Evolutionary conservation across 192 early-diverging fungal genomes (phyloP).

Genomic region (Coemansia sp.): DNA sequence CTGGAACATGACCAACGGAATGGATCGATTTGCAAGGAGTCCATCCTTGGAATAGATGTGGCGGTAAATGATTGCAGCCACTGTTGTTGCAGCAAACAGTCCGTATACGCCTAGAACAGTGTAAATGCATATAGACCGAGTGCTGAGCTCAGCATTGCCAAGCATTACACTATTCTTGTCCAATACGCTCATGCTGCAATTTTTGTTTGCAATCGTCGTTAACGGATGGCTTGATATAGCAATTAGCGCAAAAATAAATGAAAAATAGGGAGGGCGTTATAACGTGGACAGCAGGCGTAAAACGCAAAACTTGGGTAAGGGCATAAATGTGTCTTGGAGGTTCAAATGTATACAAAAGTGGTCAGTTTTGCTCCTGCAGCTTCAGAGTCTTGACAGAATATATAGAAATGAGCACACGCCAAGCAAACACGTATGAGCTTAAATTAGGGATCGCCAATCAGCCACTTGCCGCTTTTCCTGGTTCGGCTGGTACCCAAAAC

Average conservation of each 20-base stretch:
- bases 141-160: conserved; percentile 1
- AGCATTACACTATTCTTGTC: background rate
- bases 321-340: background rate
- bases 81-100: conserved; percentile 17
- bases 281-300: background rate
- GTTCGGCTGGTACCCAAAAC: conserved; percentile 2
- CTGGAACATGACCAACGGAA: conserved; percentile 25
- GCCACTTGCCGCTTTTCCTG: background rate
- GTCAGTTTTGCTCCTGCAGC: background rate
- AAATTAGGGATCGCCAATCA: conserved; percentile 1
- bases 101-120: conserved; percentile 24
- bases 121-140: conserved; percentile 15
- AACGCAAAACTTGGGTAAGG: background rate
- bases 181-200: background rate
- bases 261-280: background rate
- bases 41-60: conserved; percentile 12
- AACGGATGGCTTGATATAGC: background rate
- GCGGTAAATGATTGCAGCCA: conserved; percentile 19
- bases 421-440: conserved; percentile 1
- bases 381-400: background rate
- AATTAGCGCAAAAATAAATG: background rate
- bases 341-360: background rate
- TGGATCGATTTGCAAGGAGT: conserved; percentile 20
- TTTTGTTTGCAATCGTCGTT: background rate
- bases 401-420: background rate